Evolutionary conservation across 1,284 basidiomycete genomes (phyloP).

Genomic region (Sporisorium exsertum): DNA sequence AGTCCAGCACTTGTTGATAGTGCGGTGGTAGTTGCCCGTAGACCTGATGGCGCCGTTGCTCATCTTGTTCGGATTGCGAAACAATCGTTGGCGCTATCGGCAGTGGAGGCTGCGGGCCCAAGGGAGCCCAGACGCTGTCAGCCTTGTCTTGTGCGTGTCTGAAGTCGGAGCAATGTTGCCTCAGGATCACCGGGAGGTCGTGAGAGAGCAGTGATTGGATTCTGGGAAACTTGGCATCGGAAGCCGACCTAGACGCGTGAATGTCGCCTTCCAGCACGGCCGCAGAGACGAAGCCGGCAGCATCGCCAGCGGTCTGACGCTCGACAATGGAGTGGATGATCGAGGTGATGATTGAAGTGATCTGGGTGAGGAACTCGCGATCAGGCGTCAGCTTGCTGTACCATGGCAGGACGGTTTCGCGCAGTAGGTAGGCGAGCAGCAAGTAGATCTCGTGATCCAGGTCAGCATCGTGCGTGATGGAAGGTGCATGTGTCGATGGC

Average conservation of each 20-base stretch:
- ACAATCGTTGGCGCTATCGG: neutral
- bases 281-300: neutral
- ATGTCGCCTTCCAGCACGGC: slow-evolving; percentile 17
- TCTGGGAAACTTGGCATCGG: slow-evolving; percentile 10
- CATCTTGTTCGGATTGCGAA: slow-evolving; percentile 11
- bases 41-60: slow-evolving; percentile 19
- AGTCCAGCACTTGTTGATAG: slow-evolving; percentile 3
- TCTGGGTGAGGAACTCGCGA: slow-evolving; percentile 47
- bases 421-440: slow-evolving; percentile 49
- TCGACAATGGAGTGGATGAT: slow-evolving; percentile 24
- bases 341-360: slow-evolving; percentile 34
- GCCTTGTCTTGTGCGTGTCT: slow-evolving; percentile 26
- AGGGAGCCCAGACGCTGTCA: slow-evolving; percentile 33
- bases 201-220: slow-evolving; percentile 37
- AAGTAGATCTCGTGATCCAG: slow-evolving; percentile 53
- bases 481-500: slow-evolving; percentile 6
- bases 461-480: slow-evolving; percentile 30
- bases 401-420: slow-evolving; percentile 57
- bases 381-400: slow-evolving; percentile 56
- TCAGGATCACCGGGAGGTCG: slow-evolving; percentile 44
- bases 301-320: slow-evolving; percentile 11
- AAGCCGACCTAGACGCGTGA: slow-evolving; percentile 6
- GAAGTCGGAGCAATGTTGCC: slow-evolving; percentile 43
- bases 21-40: slow-evolving; percentile 4
- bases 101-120: slow-evolving; percentile 10